Percentiles rank a stretch among this genome's conserved stretches.
Evolutionary conservation across 805 yeast species (phyloP).

Genomic region (Metschnikowia bowlesiae): DNA sequence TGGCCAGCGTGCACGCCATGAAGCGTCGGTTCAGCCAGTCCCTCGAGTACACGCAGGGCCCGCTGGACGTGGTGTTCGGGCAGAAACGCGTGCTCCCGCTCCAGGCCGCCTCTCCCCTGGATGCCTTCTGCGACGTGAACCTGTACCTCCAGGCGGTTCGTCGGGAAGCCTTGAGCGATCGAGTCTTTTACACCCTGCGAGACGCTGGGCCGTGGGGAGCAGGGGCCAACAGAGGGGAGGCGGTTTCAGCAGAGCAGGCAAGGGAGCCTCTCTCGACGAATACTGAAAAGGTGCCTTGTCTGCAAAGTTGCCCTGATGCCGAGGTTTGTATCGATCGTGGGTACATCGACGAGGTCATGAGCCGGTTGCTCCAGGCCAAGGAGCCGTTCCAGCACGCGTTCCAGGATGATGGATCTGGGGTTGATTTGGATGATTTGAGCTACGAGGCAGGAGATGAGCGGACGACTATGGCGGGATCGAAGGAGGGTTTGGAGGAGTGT

Average conservation of each 20-base stretch:
- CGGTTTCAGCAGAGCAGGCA: not conserved
- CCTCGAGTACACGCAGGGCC: slow-evolving; percentile 17
- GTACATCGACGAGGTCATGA: not conserved
- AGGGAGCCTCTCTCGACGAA: too few species aligned
- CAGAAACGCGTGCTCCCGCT: slow-evolving; percentile 29
- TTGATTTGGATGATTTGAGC: not conserved
- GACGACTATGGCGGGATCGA: not conserved
- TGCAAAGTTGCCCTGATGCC: too few species aligned
- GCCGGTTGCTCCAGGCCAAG: not conserved
- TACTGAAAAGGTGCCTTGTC: too few species aligned
- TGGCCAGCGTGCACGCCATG: not conserved
- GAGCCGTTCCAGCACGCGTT: not conserved
- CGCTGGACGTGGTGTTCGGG: slow-evolving; percentile 26
- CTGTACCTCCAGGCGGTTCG: slow-evolving; percentile 27
- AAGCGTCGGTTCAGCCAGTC: slow-evolving; percentile 1
- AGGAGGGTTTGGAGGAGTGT: not conserved
- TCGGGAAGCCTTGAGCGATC: slow-evolving; percentile 27
- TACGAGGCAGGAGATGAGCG: not conserved
- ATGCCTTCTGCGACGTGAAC: slow-evolving; percentile 13
- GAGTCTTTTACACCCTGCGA: slow-evolving; percentile 10
- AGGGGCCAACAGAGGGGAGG: not conserved
- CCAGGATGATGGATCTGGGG: not conserved
- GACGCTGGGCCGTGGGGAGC: too few species aligned
- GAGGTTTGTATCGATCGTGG: not conserved
- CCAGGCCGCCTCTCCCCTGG: slow-evolving; percentile 3